Base-by-base conservation (phyloP, 2,329 filamentous ascomycete genomes). In the Monilinia vaccinii-corymbosi region DNA sequence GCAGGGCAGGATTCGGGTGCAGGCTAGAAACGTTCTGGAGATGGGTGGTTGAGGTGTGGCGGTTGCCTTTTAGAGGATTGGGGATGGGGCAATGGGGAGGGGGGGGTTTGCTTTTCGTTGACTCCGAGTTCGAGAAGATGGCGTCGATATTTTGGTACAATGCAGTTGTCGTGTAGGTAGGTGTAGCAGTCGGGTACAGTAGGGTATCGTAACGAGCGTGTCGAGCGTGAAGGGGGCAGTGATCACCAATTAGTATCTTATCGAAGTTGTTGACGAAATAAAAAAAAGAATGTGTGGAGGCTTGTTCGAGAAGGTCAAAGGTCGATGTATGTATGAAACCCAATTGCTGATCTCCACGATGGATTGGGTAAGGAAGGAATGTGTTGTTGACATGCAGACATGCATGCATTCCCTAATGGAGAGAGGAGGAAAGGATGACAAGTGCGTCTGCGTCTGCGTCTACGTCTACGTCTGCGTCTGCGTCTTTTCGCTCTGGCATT, bases 351-450 rank as follows among this genome's bases (percentile, higher is more conserved):
- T 36, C n/a, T 44, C 38, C 13, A 23, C 42, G 36, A 49, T 32
- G 11, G 36, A 25, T 58, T 50, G 44, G 45, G 34, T 32, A 40
- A 25, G 18, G 25, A 40, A 49, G 45, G 50, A 42, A 45, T 14
- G 34, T 50, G 56, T 50, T 53, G 51, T 53, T 53, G 56, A 50
- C 36, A 58, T 58, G 56, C 56, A 58, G 56, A 50, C 36, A 58
- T 58, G 56, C 56, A 58, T 58, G n/a, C n/a, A n/a, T n/a, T 58
- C 56, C 45, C 34, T 50, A 38, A 44, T 58, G 25, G 46, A n/a
- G n/a, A n/a, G n/a, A n/a, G 32, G 32, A 34, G 32, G 13, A 58
- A 25, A 50, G 56, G 56, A 34, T 58, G 44, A 32, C 34, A 28
- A 58, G 49, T 58, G 23, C 46, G 56, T 44, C n/a, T n/a, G n/a